Evolutionary conservation across 345 rosid genomes (phyloP).

Genomic region (Eucalyptus camaldulensis): DNA sequence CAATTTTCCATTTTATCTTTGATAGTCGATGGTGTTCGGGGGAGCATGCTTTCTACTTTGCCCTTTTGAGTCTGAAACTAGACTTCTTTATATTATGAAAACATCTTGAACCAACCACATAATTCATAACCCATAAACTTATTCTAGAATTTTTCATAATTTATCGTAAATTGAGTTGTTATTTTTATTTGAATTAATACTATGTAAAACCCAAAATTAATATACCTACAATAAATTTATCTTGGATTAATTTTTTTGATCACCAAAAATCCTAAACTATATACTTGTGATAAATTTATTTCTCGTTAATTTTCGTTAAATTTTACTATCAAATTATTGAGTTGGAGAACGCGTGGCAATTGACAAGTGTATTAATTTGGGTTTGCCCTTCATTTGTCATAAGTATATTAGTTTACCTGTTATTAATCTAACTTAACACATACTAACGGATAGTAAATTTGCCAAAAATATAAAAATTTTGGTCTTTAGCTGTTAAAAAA

Average conservation of each 20-base stretch:
- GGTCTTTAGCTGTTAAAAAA: accelerated
- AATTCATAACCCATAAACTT: background rate
- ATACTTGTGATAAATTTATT: accelerated
- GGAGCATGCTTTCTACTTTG: background rate
- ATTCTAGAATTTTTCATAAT: background rate
- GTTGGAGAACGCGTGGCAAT: too few species aligned
- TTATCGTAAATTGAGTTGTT: background rate
- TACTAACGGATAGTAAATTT: accelerated
- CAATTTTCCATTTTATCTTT: background rate
- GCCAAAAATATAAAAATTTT: too few species aligned
- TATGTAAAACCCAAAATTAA: too few species aligned
- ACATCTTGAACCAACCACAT: background rate
- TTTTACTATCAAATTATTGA: too few species aligned
- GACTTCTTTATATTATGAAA: background rate
- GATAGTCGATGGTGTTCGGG: background rate
- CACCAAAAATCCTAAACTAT: accelerated
- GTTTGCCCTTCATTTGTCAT: too few species aligned
- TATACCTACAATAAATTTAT: accelerated
- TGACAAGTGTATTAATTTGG: too few species aligned
- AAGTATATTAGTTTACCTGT: accelerated
- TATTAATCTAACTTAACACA: too few species aligned
- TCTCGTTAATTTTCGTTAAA: accelerated
- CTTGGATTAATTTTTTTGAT: accelerated
- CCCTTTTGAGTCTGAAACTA: background rate
- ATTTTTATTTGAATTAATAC: background rate